Conservation (phyloP, 2,329 filamentous ascomycete species). For the Macrophomina pseudophaseolina region DNA sequence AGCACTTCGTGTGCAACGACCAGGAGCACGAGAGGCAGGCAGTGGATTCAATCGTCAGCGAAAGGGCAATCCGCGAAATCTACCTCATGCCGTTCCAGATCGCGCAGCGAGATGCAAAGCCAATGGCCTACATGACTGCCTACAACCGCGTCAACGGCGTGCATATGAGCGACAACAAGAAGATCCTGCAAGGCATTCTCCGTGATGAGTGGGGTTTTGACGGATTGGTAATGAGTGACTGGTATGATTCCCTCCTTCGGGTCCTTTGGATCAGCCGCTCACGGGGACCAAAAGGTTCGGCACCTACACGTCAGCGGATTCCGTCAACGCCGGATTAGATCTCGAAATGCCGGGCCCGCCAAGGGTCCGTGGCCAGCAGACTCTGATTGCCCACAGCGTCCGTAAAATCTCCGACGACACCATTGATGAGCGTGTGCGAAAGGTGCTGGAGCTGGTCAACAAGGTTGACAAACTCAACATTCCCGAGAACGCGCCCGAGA, state of each 20-base stretch:
- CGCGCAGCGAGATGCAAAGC: slow-evolving; percentile 72
- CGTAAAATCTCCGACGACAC: slow-evolving; percentile 61
- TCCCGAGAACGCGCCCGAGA: slow-evolving; percentile 60
- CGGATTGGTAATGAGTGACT: slow-evolving; percentile 70
- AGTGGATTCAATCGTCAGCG: slow-evolving; percentile 55
- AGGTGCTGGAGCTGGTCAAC: slow-evolving; percentile 68
- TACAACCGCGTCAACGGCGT: slow-evolving; percentile 77
- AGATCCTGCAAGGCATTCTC: slow-evolving; percentile 70
- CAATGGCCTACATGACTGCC: slow-evolving; percentile 72
- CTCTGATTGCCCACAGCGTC: slow-evolving; percentile 23
- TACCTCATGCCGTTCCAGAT: slow-evolving; percentile 68
- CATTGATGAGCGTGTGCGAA: slow-evolving; percentile 39
- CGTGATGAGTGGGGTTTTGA: slow-evolving; percentile 75
- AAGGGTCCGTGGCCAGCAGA: slow-evolving; percentile 45
- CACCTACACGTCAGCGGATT: slow-evolving; percentile 42
- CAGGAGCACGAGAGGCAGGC: slow-evolving; percentile 73
- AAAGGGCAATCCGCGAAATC: slow-evolving; percentile 63
- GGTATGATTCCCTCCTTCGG: slow-evolving; percentile 60
- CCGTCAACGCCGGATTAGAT: slow-evolving; percentile 44
- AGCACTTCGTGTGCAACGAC: slow-evolving; percentile 72
- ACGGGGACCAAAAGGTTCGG: slow-evolving; percentile 69
- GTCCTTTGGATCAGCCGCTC: slow-evolving; percentile 64
- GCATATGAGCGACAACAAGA: slow-evolving; percentile 68
- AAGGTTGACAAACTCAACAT: slow-evolving; percentile 66
- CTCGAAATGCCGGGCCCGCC: slow-evolving; percentile 51